Evolutionary conservation across 1,139 yeast species (phyloP).

Genomic region (Yamadazyma aaseri): DNA sequence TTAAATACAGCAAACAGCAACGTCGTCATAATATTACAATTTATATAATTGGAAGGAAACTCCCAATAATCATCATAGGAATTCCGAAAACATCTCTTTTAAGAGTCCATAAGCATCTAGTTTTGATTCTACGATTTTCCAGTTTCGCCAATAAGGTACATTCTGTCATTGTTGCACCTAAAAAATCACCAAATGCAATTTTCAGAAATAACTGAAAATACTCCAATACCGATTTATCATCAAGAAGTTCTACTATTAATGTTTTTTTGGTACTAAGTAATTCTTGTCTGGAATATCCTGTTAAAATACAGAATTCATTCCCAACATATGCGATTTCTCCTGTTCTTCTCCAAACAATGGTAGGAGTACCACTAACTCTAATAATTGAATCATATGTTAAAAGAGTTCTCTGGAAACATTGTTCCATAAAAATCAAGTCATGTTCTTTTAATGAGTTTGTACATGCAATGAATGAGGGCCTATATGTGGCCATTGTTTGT

Average conservation of each 20-base stretch:
- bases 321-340: constrained; percentile 96
- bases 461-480: constrained; percentile 92
- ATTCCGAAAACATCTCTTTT: constrained; percentile 64
- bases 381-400: constrained; percentile 86
- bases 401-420: constrained; percentile 88
- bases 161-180: constrained; percentile 87
- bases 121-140: constrained; percentile 49
- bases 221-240: constrained; percentile 81
- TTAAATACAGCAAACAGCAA: too few relatives aligned
- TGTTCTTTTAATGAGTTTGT: constrained; percentile 85
- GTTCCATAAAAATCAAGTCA: constrained; percentile 92
- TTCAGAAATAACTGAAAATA: constrained; percentile 83
- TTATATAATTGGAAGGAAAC: constrained; percentile 67
- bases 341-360: constrained; percentile 92
- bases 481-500: constrained; percentile 80
- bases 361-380: constrained; percentile 85
- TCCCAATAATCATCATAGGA: constrained; percentile 92
- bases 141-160: constrained; percentile 71
- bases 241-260: constrained; percentile 86
- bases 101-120: constrained; percentile 88
- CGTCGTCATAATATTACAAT: background rate
- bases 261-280: constrained; percentile 51
- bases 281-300: constrained; percentile 84
- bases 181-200: constrained; percentile 88
- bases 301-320: constrained; percentile 82